Evolutionary conservation across 805 yeast species (phyloP), one percentile per base, ranked within the genome.

Genomic region (Spathaspora boniae): DNA sequence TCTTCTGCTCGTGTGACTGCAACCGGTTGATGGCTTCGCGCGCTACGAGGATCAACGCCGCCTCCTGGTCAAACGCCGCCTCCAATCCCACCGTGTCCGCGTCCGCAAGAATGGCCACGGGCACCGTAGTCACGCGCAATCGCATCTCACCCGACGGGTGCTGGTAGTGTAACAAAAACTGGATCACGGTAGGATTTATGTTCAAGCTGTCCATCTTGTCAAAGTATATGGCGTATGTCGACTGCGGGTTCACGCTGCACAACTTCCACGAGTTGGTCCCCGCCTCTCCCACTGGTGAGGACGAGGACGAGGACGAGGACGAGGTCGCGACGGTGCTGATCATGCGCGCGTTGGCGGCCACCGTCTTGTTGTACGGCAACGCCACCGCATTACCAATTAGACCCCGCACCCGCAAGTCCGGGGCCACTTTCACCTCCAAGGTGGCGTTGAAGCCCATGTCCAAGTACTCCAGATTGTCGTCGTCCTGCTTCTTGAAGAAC

Each of bases 41-140:
- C 1, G 83, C 78, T 44, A 78, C 56, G 27, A 80, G 54, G 0
- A 80, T 82, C 3, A 80, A 70, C 0, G 85, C 82, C 9, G 82
- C 81, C 49, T 80, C 86, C 53, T 81, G 86, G 51, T 80, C 87
- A 51, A 80, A 80, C 11, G 71, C 71, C 7, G 54, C 52, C 26
- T 72, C 67, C 29, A 78, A 47, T 31, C 60, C 65, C n/a, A 57
- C 50, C 9, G 54, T 52, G 40, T 68, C 71, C 8, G 62, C 56
- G 18, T 64, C 62, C 9, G 66, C 64, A 17, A 68, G 45, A 3
- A 76, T 54, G 3, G 70, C 69, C 20, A 66, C 60, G 5, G 73
- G 65, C 4, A 74, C 54, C 0, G 86, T 80, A 5, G 86, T 79
- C 9, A 80, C 84, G 43, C 78, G 70, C 31, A 81, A 51, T 44